Evolutionary conservation across 148 eudicot species (phyloP).

Genomic region (Cornus florida): DNA sequence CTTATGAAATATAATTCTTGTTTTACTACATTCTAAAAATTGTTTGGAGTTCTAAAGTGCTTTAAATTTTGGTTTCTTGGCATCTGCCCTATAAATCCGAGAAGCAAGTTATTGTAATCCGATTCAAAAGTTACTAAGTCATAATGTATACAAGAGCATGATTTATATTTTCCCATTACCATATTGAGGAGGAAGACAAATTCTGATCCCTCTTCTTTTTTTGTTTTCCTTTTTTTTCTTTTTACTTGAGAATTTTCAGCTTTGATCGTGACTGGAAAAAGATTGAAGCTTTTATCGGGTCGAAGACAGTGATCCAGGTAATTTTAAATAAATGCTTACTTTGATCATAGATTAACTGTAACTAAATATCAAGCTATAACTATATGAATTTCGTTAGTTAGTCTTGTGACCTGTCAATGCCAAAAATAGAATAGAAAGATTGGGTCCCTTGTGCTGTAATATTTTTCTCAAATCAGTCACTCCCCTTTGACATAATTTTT

Average conservation of each 20-base stretch:
- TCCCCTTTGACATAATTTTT: background rate
- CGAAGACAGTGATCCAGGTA: conserved; percentile 74
- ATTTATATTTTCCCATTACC: background rate
- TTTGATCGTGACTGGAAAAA: conserved; percentile 81
- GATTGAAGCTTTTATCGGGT: conserved; percentile 68
- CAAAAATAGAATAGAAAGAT: background rate
- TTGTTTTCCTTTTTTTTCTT: background rate
- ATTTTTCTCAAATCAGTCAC: background rate
- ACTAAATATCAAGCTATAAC: background rate
- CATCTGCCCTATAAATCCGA: background rate
- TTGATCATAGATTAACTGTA: background rate
- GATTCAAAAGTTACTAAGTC: too few relatives aligned
- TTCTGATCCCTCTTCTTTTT: background rate
- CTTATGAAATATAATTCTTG: background rate
- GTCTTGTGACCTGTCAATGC: background rate
- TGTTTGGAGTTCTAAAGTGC: background rate
- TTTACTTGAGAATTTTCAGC: conserved; percentile 23
- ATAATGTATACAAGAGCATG: background rate
- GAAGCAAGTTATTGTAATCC: background rate
- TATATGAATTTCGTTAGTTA: background rate
- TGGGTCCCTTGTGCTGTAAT: background rate
- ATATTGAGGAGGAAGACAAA: background rate
- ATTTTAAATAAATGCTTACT: background rate
- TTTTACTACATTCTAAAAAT: too few relatives aligned
- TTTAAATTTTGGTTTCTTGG: background rate